phyloP scores from a whole-genome alignment of 2,329 filamentous ascomycete species.

The Tricladium varicosporioides region DNA sequence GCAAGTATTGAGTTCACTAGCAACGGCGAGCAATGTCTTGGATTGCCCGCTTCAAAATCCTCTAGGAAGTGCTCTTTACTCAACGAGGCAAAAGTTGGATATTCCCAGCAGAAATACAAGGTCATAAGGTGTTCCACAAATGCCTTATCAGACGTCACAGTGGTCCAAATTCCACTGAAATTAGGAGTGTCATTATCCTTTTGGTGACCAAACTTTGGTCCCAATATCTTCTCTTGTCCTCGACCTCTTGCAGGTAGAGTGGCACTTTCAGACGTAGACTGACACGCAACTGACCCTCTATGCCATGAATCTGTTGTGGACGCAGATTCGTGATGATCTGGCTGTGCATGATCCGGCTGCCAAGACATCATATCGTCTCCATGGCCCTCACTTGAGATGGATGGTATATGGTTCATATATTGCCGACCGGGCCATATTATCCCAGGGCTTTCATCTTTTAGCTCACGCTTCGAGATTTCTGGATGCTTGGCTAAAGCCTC shows the following conservation, averaged over 20 bases:
- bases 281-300: slow-evolving; percentile 1
- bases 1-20: slow-evolving; percentile 33
- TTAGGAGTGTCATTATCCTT: slow-evolving; percentile 70
- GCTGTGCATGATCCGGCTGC: slow-evolving; percentile 16
- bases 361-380: slow-evolving; percentile 33
- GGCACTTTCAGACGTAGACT: slow-evolving; percentile 13
- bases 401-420: no score
- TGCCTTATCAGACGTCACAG: slow-evolving; percentile 53
- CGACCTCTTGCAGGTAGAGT: slow-evolving; percentile 41
- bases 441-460: no score
- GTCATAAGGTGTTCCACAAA: slow-evolving; percentile 63
- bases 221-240: slow-evolving; percentile 49
- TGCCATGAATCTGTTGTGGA: slow-evolving; percentile 42
- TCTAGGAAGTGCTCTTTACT: slow-evolving; percentile 44
- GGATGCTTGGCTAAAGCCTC: neutral
- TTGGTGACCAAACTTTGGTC: slow-evolving; percentile 58
- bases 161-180: slow-evolving; percentile 67
- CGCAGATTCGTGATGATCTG: slow-evolving; percentile 40
- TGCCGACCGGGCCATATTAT: no score
- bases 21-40: slow-evolving; percentile 41
- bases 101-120: slow-evolving; percentile 74
- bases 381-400: neutral
- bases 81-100: slow-evolving; percentile 71
- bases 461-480: neutral
- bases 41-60: slow-evolving; percentile 19